Conservation (phyloP, 1,139 yeast species). For the Zygoascus sp. region DNA sequence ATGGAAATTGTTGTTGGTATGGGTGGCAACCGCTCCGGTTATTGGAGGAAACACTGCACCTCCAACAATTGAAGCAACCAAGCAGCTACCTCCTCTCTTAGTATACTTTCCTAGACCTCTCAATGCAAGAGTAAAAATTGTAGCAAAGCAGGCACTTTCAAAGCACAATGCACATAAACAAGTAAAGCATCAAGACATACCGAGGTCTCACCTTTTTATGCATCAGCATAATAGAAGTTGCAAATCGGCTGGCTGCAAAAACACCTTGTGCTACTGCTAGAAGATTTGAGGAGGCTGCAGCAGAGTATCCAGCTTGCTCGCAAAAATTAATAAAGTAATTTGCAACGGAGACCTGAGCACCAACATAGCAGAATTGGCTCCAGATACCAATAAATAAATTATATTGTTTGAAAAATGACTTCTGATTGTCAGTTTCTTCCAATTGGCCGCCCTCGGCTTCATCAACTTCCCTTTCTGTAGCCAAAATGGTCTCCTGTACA, state of each 20-base stretch:
- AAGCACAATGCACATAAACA: constrained; percentile 3
- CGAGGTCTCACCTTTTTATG: not conserved
- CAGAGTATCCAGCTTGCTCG: constrained; percentile 5
- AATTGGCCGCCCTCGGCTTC: not conserved
- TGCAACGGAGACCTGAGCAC: constrained; percentile 10
- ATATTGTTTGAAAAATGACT: constrained; percentile 3
- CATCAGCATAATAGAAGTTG: not conserved
- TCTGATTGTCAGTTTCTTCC: not conserved
- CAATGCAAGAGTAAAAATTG: constrained; percentile 4
- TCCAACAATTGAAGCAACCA: constrained; percentile 4
- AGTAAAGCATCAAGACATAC: not conserved
- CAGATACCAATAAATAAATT: constrained; percentile 7
- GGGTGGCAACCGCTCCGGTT: constrained; percentile 9
- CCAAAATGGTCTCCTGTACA: not conserved
- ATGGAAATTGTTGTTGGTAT: constrained; percentile 6
- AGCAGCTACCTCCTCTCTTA: constrained; percentile 2
- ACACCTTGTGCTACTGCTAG: constrained; percentile 6
- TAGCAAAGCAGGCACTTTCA: constrained; percentile 8
- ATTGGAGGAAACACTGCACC: constrained; percentile 10
- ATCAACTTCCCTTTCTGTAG: not conserved
- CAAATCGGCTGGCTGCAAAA: not conserved
- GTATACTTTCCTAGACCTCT: constrained; percentile 5
- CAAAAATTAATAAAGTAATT: constrained; percentile 8
- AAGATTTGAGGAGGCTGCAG: not conserved
- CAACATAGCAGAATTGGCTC: constrained; percentile 11